A percentile compares a stretch with the other conserved stretches of the same genome.
These are phyloP conservation scores for Pyrenula aspistea DNA, from an alignment of 495 filamentous ascomycete genomes.

Conservation along the genomic window DNA sequence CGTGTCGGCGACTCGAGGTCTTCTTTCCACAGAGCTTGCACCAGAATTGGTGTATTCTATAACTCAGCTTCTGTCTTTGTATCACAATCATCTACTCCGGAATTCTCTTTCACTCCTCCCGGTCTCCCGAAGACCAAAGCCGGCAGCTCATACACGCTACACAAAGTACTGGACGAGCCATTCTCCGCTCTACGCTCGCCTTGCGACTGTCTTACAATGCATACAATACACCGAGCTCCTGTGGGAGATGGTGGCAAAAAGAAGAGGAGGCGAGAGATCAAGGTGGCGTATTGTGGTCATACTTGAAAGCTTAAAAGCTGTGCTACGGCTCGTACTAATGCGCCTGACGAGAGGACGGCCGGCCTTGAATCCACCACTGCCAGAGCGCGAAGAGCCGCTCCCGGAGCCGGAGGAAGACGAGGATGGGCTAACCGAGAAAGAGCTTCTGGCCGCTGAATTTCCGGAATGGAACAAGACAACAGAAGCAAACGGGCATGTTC, in stretches of 20 bases:
- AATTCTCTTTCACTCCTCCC: constrained; percentile 41
- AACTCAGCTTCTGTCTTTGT: constrained; percentile 82
- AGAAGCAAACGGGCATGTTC: constrained; percentile 2
- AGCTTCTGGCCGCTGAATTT: constrained; percentile 1
- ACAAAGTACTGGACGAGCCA: constrained; percentile 77
- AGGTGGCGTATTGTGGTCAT: constrained; percentile 86
- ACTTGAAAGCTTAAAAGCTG: constrained; percentile 75
- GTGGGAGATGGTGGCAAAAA: constrained; percentile 77
- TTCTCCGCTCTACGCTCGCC: constrained; percentile 60
- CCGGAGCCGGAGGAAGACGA: constrained; percentile 46
- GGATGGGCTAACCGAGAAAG: constrained; percentile 5
- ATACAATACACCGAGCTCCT: constrained; percentile 87
- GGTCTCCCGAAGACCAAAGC: constrained; percentile 31
- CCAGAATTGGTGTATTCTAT: constrained; percentile 85
- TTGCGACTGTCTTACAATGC: constrained; percentile 72
- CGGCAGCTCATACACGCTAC: constrained; percentile 75
- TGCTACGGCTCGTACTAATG: constrained; percentile 73
- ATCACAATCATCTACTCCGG: constrained; percentile 85
- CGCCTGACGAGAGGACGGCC: constrained; percentile 74
- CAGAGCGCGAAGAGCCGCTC: constrained; percentile 68
- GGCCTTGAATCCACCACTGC: constrained; percentile 71
- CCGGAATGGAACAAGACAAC: neutral
- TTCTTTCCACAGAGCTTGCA: constrained; percentile 55
- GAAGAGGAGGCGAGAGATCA: constrained; percentile 62
- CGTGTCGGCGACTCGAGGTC: constrained; percentile 64